A percentile compares a stretch with the other conserved stretches of the same genome.
phyloP scores from a whole-genome alignment of 257 asterid species.

The Solanum gandarillasii region DNA sequence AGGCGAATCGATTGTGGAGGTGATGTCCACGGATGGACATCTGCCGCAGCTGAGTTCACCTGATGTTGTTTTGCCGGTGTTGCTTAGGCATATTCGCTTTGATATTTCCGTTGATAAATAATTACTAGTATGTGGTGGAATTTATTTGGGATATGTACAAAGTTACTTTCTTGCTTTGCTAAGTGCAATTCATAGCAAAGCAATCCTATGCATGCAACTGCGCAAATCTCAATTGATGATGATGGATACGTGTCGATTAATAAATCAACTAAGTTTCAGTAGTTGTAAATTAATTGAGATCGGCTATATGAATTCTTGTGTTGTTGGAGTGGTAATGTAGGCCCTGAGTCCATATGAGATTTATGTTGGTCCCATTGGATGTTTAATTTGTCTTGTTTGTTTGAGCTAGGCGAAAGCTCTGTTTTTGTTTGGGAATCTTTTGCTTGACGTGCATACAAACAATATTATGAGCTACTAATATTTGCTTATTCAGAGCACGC shows the following conservation, averaged over 20 bases:
- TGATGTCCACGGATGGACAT: constrained; percentile 76
- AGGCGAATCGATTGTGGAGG: constrained; percentile 60
- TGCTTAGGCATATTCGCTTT: constrained; percentile 52
- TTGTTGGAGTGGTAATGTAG: not conserved
- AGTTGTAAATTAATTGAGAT: not conserved
- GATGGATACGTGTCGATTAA: not conserved
- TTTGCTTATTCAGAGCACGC: not conserved
- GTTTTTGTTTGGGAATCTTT: not conserved
- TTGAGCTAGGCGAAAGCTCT: not conserved
- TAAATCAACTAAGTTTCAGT: not conserved
- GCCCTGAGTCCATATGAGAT: not conserved
- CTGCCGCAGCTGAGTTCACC: constrained; percentile 84
- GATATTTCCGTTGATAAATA: constrained; percentile 12
- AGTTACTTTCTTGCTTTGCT: not conserved
- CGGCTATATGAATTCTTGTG: not conserved
- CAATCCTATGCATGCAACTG: not conserved
- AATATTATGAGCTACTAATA: not conserved
- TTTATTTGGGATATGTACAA: not conserved
- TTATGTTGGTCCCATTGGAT: not conserved
- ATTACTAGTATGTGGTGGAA: not conserved
- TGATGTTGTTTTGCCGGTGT: constrained; percentile 51
- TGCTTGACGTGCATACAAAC: not conserved
- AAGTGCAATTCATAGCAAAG: not conserved
- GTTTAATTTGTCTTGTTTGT: not conserved
- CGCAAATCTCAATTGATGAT: not conserved